Evolutionary conservation across 192 early-diverging fungal species (phyloP).

Genomic region (Ramicandelaber brevisporus): DNA sequence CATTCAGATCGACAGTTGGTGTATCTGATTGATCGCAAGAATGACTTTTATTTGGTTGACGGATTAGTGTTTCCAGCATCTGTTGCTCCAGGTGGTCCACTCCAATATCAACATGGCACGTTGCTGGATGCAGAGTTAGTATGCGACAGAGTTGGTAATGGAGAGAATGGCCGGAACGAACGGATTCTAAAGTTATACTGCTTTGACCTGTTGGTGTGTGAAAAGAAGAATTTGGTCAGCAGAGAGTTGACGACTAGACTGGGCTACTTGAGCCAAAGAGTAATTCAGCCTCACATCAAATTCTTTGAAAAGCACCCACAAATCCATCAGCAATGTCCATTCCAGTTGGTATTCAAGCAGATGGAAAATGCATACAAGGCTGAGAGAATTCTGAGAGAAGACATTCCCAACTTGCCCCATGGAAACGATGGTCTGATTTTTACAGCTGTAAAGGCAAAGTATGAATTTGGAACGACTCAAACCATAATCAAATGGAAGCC

Average conservation of each 20-base stretch:
- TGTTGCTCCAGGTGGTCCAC: slow-evolving; percentile 7
- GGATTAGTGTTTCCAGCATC: slow-evolving; percentile 31
- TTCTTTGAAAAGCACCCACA: too few relatives aligned
- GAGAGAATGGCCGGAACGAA: too few relatives aligned
- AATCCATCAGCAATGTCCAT: neutral
- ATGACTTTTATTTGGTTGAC: slow-evolving; percentile 40
- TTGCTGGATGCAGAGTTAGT: slow-evolving; percentile 87
- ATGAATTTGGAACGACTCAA: slow-evolving; percentile 32
- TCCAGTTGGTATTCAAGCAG: slow-evolving; percentile 33
- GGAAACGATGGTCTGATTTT: slow-evolving; percentile 53
- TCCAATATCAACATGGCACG: slow-evolving; percentile 46
- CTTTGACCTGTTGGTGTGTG: slow-evolving; percentile 49
- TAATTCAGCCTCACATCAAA: slow-evolving; percentile 5
- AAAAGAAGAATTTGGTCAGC: slow-evolving; percentile 23
- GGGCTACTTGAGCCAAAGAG: slow-evolving; percentile 13
- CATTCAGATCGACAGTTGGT: neutral
- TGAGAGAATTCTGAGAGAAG: slow-evolving; percentile 19
- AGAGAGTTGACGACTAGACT: slow-evolving; percentile 36
- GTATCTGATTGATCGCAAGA: slow-evolving; percentile 42
- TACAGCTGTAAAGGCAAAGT: slow-evolving; percentile 29
- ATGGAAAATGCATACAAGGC: slow-evolving; percentile 40
- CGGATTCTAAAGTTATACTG: slow-evolving; percentile 18
- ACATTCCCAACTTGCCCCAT: slow-evolving; percentile 34
- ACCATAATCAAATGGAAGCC: slow-evolving; percentile 71
- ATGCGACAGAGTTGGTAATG: slow-evolving; percentile 34